A percentile compares a stretch with the other conserved stretches of the same genome.
Conservation (phyloP, 2,329 filamentous ascomycete species). For the Plectosphaerella plurivora region DNA sequence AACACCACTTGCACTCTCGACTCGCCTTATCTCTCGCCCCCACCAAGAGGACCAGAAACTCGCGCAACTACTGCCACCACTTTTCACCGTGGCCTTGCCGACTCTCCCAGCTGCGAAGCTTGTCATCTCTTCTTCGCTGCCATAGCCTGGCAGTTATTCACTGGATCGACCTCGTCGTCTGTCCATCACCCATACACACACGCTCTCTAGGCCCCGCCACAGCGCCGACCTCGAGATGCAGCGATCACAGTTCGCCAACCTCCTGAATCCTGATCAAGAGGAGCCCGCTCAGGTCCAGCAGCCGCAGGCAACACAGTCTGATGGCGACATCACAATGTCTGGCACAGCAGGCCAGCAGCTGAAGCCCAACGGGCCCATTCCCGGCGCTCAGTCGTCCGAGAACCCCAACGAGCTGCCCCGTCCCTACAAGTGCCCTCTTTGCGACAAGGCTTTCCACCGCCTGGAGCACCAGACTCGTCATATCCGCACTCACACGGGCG, state of each 20-base stretch:
- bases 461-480: slow-evolving; percentile 89
- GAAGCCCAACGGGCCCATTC: slow-evolving; percentile 59
- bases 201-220: background rate
- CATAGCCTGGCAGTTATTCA: background rate
- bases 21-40: background rate
- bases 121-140: background rate
- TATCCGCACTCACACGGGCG: slow-evolving; percentile 94
- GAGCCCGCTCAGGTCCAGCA: slow-evolving; percentile 14
- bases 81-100: background rate
- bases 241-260: slow-evolving; percentile 47
- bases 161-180: background rate
- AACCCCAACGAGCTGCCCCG: slow-evolving; percentile 71
- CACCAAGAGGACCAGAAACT: background rate
- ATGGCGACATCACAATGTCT: slow-evolving; percentile 10
- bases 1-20: background rate
- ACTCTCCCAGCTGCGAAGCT: background rate
- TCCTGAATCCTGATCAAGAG: slow-evolving; percentile 50
- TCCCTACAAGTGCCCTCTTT: slow-evolving; percentile 97
- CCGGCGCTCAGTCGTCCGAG: slow-evolving; percentile 59
- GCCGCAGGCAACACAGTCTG: slow-evolving; percentile 17
- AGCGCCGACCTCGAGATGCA: slow-evolving; percentile 52
- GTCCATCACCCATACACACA: background rate
- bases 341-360: slow-evolving; percentile 19
- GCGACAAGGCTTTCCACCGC: slow-evolving; percentile 97
- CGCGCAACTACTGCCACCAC: no score